Base-by-base conservation (phyloP, 2,329 filamentous ascomycete species). In the Tolypocladium tropicale region DNA sequence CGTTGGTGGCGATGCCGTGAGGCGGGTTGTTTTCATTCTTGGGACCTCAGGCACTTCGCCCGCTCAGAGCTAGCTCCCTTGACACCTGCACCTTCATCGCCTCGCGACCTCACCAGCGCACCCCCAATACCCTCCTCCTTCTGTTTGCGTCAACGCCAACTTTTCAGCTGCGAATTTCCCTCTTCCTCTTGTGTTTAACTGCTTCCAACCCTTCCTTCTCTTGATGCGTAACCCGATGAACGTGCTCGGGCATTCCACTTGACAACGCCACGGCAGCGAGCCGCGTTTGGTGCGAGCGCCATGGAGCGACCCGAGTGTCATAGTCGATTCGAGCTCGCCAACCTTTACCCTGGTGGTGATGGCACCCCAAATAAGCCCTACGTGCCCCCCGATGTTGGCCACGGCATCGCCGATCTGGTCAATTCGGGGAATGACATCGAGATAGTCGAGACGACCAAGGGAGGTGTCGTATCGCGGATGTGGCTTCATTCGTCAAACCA, bases 381-480 rank as follows among this genome's bases (percentile, higher is more conserved):
- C 28, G 21, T 2, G 10, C n/a, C 12, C 6, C 30, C n/a, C 18
- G 55, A 55, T 25, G 52, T 53, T 30, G 36, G 18, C 12, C 18
- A 63, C 30, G 63, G 64, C 55, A 59, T 69, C 21, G 59, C 62
- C 6, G 52, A 55, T 1, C 59, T 65, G 14, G 59, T 71, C 30
- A 62, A 64, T 6, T 60, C 57, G 25, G 63, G 62, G 14, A 52
- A 58, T 28, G 63, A 65, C 5, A 57, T 72, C 11, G 65, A 72
- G 30, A 61, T 75, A 3, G 41, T 62, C 2, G 73, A 75, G 59
- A 64, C 72, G 2, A 73, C 74, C 59, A 73, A 67, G 53, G 68
- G 71, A 0, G 73, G 71, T 5, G 64, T 71, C 34, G 55, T 70
- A 10, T 65, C 68, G 23, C 65, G 67, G 18, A 62, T 62, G 33